Base-by-base conservation (phyloP, 2,329 filamentous ascomycete species). In the Coleophoma cylindrospora region DNA sequence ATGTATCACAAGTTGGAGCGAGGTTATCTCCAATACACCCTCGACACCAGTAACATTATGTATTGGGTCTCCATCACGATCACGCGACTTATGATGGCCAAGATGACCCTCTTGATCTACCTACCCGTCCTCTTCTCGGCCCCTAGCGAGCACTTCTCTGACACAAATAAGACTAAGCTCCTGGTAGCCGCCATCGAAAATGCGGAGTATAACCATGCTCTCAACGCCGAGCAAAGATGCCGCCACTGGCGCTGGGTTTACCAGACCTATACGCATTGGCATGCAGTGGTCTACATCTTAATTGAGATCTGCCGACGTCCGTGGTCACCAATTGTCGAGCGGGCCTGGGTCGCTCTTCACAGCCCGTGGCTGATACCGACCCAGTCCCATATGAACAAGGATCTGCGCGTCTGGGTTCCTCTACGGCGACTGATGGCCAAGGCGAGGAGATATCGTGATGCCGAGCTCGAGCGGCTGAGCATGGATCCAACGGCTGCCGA, bases 331-430 rank as follows among this genome's bases (percentile, higher is more conserved):
- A 59, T 65, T 9, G 54, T 67, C 6, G 69, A 70, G 41, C 55
- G 66, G 19, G 67, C 66, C 6, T 71, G 69, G 69, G 52, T 58
- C 3, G 64, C 64, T 6, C 57, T 71, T 13, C 63, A 70, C n/a
- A 57, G 51, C 32, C 27, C 34, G 15, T 58, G 57, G 57, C 40
- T 55, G 9, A 57, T 55, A 12, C 50, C 54, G 17, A 49, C 51
- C 3, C 45, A 48, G 33, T 58, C 61, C 1, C 53, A 60, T 21
- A 49, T 48, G 21, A 64, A 68, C 19, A 72, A 70, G 49, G 73
- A 74, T 48, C 74, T 76, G 4, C 76, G 78, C 64, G 64, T 84
- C 0, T 86, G 83, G 82, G 74, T 76, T 40, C 81, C 81, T 1
- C 64, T 86, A 14, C 69, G 74, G 33, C 81, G 79, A 53, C 65